Conservation (phyloP, 2,329 filamentous ascomycete species). For the Hirsutella rhossiliensis region DNA sequence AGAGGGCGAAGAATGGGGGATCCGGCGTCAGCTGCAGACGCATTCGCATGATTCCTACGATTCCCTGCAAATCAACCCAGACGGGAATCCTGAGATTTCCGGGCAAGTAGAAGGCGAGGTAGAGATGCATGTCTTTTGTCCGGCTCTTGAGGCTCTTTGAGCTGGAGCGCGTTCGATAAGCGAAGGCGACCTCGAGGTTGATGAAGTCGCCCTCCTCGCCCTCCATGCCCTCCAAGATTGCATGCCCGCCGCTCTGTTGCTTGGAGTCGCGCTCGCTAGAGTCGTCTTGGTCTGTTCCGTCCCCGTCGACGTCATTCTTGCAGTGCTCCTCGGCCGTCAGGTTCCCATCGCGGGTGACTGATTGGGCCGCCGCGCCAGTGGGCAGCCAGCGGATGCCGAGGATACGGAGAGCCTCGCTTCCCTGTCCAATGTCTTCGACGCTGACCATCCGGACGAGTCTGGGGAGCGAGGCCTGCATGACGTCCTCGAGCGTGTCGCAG, state of each 20-base stretch:
- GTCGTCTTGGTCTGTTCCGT: conserved; percentile 9
- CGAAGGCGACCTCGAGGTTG: conserved; percentile 64
- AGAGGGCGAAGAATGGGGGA: conserved; percentile 65
- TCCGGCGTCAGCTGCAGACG: conserved; percentile 64
- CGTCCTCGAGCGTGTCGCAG: conserved; percentile 61
- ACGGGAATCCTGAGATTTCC: conserved; percentile 45
- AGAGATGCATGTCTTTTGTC: conserved; percentile 54
- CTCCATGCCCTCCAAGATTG: conserved; percentile 49
- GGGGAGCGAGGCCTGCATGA: conserved; percentile 67
- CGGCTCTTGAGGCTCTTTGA: conserved; percentile 54
- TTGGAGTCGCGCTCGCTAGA: conserved; percentile 8
- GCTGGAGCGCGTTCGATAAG: conserved; percentile 53
- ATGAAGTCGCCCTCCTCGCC: conserved; percentile 69
- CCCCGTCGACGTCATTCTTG: conserved; percentile 15
- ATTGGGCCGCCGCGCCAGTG: conserved; percentile 52
- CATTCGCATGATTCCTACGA: conserved; percentile 58
- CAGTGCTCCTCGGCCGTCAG: conserved; percentile 25
- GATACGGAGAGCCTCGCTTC: conserved; percentile 58
- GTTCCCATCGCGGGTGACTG: conserved; percentile 46
- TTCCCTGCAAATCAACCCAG: conserved; percentile 63
- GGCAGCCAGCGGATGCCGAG: conserved; percentile 63
- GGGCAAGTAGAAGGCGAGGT: conserved; percentile 57
- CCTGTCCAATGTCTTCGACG: conserved; percentile 65
- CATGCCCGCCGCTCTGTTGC: conserved; percentile 17
- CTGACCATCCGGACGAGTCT: conserved; percentile 61